Evolutionary conservation across 306 rosid genomes (phyloP), one percentile per base, ranked within the genome.

Genomic region (Canavalia ensiformis): DNA sequence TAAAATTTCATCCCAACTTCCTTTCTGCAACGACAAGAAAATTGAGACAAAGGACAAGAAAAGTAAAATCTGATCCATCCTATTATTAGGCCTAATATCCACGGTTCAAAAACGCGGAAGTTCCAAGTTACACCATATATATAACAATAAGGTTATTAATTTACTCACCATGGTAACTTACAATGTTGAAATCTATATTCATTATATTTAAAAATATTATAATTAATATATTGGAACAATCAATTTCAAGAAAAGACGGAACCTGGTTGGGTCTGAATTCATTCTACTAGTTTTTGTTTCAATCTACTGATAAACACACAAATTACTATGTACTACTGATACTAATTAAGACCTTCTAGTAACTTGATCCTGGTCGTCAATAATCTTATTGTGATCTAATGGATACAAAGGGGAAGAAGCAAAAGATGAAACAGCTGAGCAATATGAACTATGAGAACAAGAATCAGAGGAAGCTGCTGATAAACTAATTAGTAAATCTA

Each of bases 401-500:
- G 5, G 46, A 11, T 7, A n/a, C 45, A 75, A 28, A 3, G 82
- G 68, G 12, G 87, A 60, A 69, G 89, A 59, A 37, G 88, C 29
- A 64, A 68, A 47, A 1, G 86, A 80, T 12, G 90, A 87, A 56
- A 74, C 29, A 13, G 84, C 88, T 68, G 86, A 81, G 49, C 58
- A 77, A 29, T 68, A 87, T 6, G 62, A 30, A 59, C 82, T 60
- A 8, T 81, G 57, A 31, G 85, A 37, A 78, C 28, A 28, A 31
- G 34, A 59, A 30, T 9, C 13, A 10, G 67, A 28, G 59, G 28
- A 1, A 58, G 47, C 6, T 18, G 76, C 60, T 0, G 68, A 56
- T 3, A 86, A 74, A 42, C 74, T 66, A 72, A 85, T 46, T 0
- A 89, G 76, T 45, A 91, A 82, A 85, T 91, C 96, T 7, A 91